Percentiles rank a stretch among this genome's conserved stretches.
These are phyloP conservation scores for Penicillium flavigenum DNA, from an alignment of 495 filamentous ascomycete species.

Conservation along the genomic window DNA sequence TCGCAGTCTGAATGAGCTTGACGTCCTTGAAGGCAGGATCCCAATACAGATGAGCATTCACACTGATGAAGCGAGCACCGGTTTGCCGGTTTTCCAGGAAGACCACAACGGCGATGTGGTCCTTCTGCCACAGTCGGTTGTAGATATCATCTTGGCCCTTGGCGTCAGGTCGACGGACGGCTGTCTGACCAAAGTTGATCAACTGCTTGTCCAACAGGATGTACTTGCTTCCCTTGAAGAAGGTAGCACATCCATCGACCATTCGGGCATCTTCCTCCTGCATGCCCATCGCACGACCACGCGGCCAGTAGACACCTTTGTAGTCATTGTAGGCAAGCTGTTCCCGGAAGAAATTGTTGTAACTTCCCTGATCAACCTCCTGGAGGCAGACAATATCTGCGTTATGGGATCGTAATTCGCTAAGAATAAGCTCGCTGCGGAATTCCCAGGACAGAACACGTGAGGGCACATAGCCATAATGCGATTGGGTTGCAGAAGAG, in stretches of 20 bases:
- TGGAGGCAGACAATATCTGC: slow-evolving; percentile 91
- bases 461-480: slow-evolving; percentile 87
- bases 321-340: slow-evolving; percentile 82
- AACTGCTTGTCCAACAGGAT: slow-evolving; percentile 89
- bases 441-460: slow-evolving; percentile 81
- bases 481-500: slow-evolving; percentile 74
- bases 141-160: slow-evolving; percentile 95
- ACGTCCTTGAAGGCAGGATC: slow-evolving; percentile 87
- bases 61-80: slow-evolving; percentile 83
- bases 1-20: slow-evolving; percentile 91
- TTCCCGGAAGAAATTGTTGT: slow-evolving; percentile 82
- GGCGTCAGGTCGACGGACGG: slow-evolving; percentile 91
- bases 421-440: slow-evolving; percentile 74
- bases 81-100: slow-evolving; percentile 90
- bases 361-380: slow-evolving; percentile 86
- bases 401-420: slow-evolving; percentile 73
- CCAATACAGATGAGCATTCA: slow-evolving; percentile 93
- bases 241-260: slow-evolving; percentile 94
- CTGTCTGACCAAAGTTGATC: slow-evolving; percentile 86
- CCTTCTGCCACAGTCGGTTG: slow-evolving; percentile 96
- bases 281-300: slow-evolving; percentile 86
- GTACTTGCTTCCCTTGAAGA: slow-evolving; percentile 91
- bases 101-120: slow-evolving; percentile 86
- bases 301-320: slow-evolving; percentile 88
- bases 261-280: slow-evolving; percentile 76